A percentile compares a stretch with the other conserved stretches of the same genome.
Evolutionary conservation across 208 protist species (phyloP).

Genomic region (Wallacemonas rigidus): DNA sequence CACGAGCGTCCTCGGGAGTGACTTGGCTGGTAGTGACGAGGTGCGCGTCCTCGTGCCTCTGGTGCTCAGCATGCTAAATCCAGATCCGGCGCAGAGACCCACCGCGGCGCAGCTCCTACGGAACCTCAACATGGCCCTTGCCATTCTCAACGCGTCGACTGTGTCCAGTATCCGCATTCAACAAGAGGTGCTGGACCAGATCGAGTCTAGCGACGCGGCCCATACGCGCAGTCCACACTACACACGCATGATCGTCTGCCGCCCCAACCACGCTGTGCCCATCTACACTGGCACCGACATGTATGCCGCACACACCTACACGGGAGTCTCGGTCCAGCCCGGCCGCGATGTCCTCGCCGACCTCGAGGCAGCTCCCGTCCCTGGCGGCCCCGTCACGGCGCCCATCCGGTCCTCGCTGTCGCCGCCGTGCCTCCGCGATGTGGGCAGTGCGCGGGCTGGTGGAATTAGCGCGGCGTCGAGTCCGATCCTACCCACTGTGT

Average conservation of each 20-base stretch:
- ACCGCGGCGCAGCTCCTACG: slow-evolving; percentile 6
- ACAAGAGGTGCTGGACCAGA: neutral
- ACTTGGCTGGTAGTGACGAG: neutral
- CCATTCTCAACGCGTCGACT: neutral
- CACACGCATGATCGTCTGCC: slow-evolving; percentile 17
- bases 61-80: slow-evolving; percentile 10
- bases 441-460: neutral
- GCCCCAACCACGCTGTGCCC: slow-evolving; percentile 5
- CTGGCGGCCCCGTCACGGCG: slow-evolving; percentile 4
- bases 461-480: neutral
- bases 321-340: slow-evolving; percentile 11
- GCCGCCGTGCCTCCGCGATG: neutral
- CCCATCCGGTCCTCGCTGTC: neutral
- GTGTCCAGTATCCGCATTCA: neutral
- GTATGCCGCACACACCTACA: neutral
- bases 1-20: neutral
- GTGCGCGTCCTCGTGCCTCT: neutral
- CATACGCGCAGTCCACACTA: neutral
- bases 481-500: neutral
- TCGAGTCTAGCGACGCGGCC: neutral
- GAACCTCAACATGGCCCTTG: neutral
- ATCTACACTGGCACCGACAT: slow-evolving; percentile 6
- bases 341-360: slow-evolving; percentile 7
- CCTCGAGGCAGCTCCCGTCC: neutral
- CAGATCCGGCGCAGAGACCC: neutral